phyloP scores from a whole-genome alignment of 352 stramenopile genomes.

The Globisporangium abappressorium region DNA sequence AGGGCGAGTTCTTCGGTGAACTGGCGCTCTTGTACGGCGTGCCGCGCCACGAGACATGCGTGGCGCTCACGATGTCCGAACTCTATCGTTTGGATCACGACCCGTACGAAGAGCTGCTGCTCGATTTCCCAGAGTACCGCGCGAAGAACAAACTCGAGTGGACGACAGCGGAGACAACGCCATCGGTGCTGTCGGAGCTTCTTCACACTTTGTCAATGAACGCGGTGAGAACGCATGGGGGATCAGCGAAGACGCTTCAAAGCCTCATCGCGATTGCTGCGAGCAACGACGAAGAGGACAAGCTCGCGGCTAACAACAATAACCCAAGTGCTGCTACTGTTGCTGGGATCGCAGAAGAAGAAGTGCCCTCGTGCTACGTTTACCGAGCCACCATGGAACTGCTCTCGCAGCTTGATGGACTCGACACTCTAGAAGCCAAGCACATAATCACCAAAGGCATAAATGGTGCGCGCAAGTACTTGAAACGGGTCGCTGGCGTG shows the following conservation, averaged over 20 bases:
- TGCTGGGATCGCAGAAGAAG: constrained; percentile 35
- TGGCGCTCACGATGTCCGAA: constrained; percentile 48
- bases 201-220: constrained; percentile 18
- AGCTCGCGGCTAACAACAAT: neutral
- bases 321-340: neutral
- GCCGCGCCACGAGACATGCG: constrained; percentile 59
- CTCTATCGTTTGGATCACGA: constrained; percentile 66
- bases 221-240: neutral
- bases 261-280: neutral
- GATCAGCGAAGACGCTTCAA: neutral
- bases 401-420: constrained; percentile 32
- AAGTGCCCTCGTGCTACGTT: constrained; percentile 44
- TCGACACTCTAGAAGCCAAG: constrained; percentile 53
- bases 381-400: constrained; percentile 54
- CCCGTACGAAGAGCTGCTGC: constrained; percentile 55
- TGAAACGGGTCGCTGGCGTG: constrained; percentile 14
- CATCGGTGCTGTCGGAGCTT: constrained; percentile 21
- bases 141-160: constrained; percentile 47
- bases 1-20: constrained; percentile 79
- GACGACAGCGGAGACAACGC: constrained; percentile 31
- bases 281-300: constrained; percentile 2
- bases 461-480: constrained; percentile 32
- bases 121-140: constrained; percentile 70
- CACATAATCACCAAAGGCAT: constrained; percentile 38
- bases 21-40: constrained; percentile 66